Base-by-base conservation (phyloP, 2,329 filamentous ascomycete species). In the Conoideocrella luteorostrata region DNA sequence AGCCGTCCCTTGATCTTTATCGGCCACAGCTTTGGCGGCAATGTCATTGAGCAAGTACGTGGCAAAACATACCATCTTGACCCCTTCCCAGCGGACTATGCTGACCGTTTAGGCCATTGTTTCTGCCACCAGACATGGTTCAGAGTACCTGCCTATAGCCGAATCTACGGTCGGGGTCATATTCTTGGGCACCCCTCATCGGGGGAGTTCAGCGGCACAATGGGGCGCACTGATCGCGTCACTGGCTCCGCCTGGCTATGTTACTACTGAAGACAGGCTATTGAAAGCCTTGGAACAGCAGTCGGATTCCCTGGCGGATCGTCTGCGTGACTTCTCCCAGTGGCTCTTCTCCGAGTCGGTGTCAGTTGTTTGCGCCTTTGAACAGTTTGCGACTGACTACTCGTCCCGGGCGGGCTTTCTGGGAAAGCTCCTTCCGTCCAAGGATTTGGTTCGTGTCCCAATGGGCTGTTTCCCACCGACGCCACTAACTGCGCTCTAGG, bases 281-380 rank as follows among this genome's bases (percentile, higher is more conserved):
- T 35, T 45, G 17, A 45, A 35, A 30, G 39, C 23, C 3, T 26
- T 48, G 15, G 43, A 45, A 43, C 30, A 37, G 23, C 20, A 24
- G 11, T 43, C 23, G 12, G 46, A 42, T 46, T 40, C 47, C 18
- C 26, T 38, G 23, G 22, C 12, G 18, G 47, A 48, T 44, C 47
- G 47, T 41, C 47, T 48, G 21, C 47, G 39, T n/a, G 47, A 46
- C 24, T 48, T 48, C 29, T 46, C 47, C 17, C 30, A 18, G 22
- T 48, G 40, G 47, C 40, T 46, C 18, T 44, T 43, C 20, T 38
- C 26, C 23, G 40, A 48, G 26, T 48, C 43, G 12, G 44, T 48
- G 36, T 36, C 20, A 30, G 40, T 44, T 18, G 26, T 48, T n/a
- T 48, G 40, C 44, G 28, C 18, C 10, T 44, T 48, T 20, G 47